Base-by-base conservation (phyloP, 495 filamentous ascomycete species). In the Podospora pseudoanserina region DNA sequence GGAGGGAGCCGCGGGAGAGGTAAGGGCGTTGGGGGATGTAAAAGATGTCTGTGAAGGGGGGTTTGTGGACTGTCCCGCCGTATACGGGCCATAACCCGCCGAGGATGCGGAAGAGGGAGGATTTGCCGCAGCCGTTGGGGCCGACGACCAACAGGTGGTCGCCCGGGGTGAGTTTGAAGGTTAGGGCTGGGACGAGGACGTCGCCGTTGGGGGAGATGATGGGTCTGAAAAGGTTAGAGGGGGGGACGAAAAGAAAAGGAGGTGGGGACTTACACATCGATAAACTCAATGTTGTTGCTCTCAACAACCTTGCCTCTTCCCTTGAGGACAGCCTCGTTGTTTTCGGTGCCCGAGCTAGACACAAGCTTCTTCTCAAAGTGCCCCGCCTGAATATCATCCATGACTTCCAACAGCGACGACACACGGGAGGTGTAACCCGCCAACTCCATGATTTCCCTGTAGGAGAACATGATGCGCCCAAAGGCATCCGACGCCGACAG, bases 41-140 rank as follows among this genome's bases (percentile, higher is more conserved):
- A 83, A 98, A 99, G 74, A 99, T 97, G 72, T 94, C 90, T 58
- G 89, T 86, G 70, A 92, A 92, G 0, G 90, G 88, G 5, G 96
- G 95, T 75, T 97, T 97, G 72, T 89, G 86, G 27, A 99, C 95
- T 1, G 85, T 90, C 53, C 95, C 95, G 67, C 95, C 95, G 79
- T 98, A 98, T 39, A 98, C 96, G n/a, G 95, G 95, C 95, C 95
- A 99, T 0, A 99, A 86, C 7, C 95, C 95, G 63, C 95, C 95
- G 44, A 99, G 85, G 74, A 99, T 99, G 28, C 95, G 88, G 83
- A 99, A 99, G 4, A 99, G 86, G 20, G 90, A 93, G 0, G 92
- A 96, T 78, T 99, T 99, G 55, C 95, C 95, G 78, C 95, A 99
- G 26, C 95, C 95, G 76, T 99, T 99, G 19, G 95, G 95, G 2